Base-by-base conservation (phyloP, 2,329 filamentous ascomycete genomes). In the Diaporthe ampelina region DNA sequence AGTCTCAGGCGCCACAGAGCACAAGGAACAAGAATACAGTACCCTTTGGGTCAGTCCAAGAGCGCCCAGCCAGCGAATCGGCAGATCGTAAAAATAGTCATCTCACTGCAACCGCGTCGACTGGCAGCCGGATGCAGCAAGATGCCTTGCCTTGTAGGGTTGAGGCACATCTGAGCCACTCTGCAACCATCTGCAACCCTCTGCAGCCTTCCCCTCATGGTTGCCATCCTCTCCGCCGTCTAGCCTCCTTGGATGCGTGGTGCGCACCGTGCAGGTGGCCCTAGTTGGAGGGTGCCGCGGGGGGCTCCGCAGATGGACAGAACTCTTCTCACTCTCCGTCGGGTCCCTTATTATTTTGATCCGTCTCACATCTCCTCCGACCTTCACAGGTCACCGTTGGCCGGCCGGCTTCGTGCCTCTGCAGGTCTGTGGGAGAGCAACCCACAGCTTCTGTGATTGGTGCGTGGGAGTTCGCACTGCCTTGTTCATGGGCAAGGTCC, bases 41-140 rank as follows among this genome's bases (percentile, higher is more conserved):
- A 32, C 45, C 63, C 63, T 52, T 37, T 29, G 45, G 24, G n/a
- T 52, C 45, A 37, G 63, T 52, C 63, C 40, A 26, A 40, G 40
- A 24, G 32, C 57, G 61, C 7, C 56, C 48, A 43, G 43, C 56
- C 54, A 43, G 70, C 37, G n/a, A 70, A 35, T 58, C 63, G 54
- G 35, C 57, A 65, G 17, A 52, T 37, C 48, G 61, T 75, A 75
- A 73, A 75, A 75, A 75, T 75, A 75, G 74, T 56, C 50, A 17
- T 71, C 43, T 67, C n/a, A n/a, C 37, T 69, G 73, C 63, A 57
- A 45, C 71, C n/a, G 58, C 58, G 56, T 50, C 56, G 40, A 21
- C 43, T 52, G 61, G 52, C 63, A 70, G 63, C 71, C 43, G 45
- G 24, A 57, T 63, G 69, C 65, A 48, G 67, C 57, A 72, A 54